phyloP scores from a whole-genome alignment of 305 asterid genomes.

The Solanum hybrid region DNA sequence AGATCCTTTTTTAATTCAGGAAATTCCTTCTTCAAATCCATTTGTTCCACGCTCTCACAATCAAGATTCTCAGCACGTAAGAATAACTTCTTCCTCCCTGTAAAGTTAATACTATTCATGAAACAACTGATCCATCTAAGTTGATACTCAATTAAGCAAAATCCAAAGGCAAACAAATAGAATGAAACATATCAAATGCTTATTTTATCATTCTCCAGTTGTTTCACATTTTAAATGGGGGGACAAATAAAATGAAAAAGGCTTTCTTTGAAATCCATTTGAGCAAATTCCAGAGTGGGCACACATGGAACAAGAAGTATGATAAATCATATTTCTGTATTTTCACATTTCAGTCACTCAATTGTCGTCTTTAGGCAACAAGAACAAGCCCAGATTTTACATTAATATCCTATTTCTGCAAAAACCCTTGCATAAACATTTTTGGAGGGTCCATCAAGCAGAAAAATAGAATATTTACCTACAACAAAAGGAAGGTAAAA shows the following conservation, averaged over 20 bases:
- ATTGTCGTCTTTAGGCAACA: background rate
- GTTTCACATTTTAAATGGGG: background rate
- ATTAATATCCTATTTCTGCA: background rate
- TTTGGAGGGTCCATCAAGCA: background rate
- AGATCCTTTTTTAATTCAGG: constrained; percentile 36
- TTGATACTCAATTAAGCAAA: background rate
- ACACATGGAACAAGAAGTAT: background rate
- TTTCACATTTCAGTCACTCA: background rate
- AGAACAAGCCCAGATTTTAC: background rate
- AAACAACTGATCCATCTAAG: background rate
- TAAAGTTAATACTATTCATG: constrained; percentile 11
- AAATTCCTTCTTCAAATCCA: constrained; percentile 36
- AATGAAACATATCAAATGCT: background rate
- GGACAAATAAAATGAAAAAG: background rate
- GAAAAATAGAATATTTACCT: background rate
- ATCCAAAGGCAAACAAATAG: background rate
- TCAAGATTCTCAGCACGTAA: constrained; percentile 17
- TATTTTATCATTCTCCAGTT: background rate
- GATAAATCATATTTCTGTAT: background rate
- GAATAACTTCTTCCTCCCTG: constrained; percentile 43
- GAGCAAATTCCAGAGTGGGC: background rate
- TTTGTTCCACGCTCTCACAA: constrained; percentile 28
- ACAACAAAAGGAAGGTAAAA: background rate
- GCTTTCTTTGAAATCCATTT: background rate
- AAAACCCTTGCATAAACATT: background rate